Evolutionary conservation across 169 alveolate genomes (phyloP).

Genomic region (Eimeria zaria): DNA sequence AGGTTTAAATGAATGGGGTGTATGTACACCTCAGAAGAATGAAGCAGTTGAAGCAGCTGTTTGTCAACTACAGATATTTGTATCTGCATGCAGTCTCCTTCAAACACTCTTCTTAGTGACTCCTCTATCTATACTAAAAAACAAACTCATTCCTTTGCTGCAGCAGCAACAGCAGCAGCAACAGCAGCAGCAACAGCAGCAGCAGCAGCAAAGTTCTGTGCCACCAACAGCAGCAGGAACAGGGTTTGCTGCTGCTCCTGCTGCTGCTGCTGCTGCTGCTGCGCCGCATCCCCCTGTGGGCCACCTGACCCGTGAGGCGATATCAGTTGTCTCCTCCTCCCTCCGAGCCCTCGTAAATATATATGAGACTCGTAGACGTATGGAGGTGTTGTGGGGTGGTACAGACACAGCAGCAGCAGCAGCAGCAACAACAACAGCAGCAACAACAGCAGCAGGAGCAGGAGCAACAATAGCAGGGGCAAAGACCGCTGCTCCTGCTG

Average conservation of each 20-base stretch:
- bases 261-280: conserved; percentile 11
- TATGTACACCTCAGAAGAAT: background rate
- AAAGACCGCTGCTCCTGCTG: background rate
- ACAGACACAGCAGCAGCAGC: background rate
- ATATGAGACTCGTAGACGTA: background rate
- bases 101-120: conserved; percentile 16
- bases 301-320: background rate
- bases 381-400: background rate
- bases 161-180: conserved; percentile 32
- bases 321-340: background rate
- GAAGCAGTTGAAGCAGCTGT: background rate
- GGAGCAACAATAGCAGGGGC: no score
- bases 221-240: background rate
- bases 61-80: conserved; percentile 24
- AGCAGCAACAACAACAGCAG: background rate
- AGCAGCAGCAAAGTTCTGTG: background rate
- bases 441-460: background rate
- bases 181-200: conserved; percentile 50
- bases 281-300: background rate
- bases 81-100: conserved; percentile 11
- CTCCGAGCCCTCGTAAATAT: background rate
- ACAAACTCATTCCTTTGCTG: conserved; percentile 6
- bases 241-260: conserved; percentile 1
- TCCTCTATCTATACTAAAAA: background rate
- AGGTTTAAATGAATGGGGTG: background rate